Percentiles rank a stretch among this genome's conserved stretches.
These are phyloP conservation scores for Blastomyces percursus DNA, from an alignment of 2,329 filamentous ascomycete species.

Conservation along the genomic window DNA sequence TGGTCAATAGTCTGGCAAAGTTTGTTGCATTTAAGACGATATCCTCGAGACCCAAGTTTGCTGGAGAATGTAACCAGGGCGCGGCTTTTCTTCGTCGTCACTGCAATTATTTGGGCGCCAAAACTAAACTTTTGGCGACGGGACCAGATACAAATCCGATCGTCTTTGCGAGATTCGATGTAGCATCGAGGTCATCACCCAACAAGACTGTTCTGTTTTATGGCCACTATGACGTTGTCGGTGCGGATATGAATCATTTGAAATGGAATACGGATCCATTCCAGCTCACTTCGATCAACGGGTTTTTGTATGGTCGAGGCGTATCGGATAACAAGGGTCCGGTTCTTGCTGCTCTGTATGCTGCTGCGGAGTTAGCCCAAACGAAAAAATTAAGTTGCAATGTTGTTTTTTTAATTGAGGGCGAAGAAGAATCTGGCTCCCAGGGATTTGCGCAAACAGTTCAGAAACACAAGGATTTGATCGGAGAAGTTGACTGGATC, in stretches of 20 bases:
- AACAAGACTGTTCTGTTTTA: constrained; percentile 91
- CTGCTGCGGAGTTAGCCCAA: constrained; percentile 77
- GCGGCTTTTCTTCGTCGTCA: constrained; percentile 82
- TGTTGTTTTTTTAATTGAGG: constrained; percentile 69
- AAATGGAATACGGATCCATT: constrained; percentile 89
- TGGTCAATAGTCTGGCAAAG: constrained; percentile 62
- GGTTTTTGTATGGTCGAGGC: constrained; percentile 90
- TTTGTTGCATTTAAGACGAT: constrained; percentile 90
- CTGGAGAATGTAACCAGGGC: constrained; percentile 83
- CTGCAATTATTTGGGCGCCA: constrained; percentile 83
- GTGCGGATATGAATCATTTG: constrained; percentile 68
- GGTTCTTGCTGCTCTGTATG: constrained; percentile 85
- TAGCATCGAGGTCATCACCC: constrained; percentile 52
- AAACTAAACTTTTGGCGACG: constrained; percentile 81
- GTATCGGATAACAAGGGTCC: constrained; percentile 97
- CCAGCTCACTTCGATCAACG: constrained; percentile 75
- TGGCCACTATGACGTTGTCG: constrained; percentile 94
- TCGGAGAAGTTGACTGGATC: constrained; percentile 89
- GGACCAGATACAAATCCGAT: constrained; percentile 74
- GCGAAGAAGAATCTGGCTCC: constrained; percentile 91
- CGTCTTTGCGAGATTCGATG: constrained; percentile 81
- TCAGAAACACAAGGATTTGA: constrained; percentile 64
- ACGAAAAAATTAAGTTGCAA: constrained; percentile 77
- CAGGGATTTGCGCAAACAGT: constrained; percentile 81
- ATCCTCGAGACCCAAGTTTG: constrained; percentile 73